Percentiles rank a stretch among this genome's conserved stretches.
Evolutionary conservation across 495 filamentous ascomycete species (phyloP).

Genomic region (Neurospora sp.): DNA sequence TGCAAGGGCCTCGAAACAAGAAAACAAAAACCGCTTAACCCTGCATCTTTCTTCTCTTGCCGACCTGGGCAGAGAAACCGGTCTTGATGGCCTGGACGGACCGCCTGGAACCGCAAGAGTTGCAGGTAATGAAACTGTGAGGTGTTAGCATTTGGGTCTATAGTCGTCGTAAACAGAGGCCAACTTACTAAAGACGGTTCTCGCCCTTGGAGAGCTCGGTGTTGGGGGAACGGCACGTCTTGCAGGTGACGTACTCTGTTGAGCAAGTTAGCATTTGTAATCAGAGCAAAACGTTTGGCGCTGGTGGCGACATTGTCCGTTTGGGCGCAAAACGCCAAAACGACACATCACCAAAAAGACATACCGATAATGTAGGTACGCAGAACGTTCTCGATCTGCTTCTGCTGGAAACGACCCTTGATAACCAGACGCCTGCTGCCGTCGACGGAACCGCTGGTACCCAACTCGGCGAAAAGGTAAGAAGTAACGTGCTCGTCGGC

Average conservation of each 20-base stretch:
- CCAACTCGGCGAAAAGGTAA: constrained; percentile 95
- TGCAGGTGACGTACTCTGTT: constrained; percentile 96
- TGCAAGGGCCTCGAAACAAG: constrained; percentile 1
- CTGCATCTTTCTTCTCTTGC: constrained; percentile 70
- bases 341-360: constrained; percentile 16
- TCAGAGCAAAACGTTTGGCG: neutral
- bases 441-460: constrained; percentile 89
- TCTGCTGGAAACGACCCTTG: constrained; percentile 97
- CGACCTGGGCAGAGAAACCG: constrained; percentile 96
- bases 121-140: constrained; percentile 36
- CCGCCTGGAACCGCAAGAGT: constrained; percentile 78
- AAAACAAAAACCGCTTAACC: constrained; percentile 16
- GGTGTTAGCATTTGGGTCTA: constrained; percentile 28
- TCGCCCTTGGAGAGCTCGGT: constrained; percentile 97
- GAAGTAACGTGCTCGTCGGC: constrained; percentile 93
- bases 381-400: constrained; percentile 93
- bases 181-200: constrained; percentile 59
- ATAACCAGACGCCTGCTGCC: constrained; percentile 89
- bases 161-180: constrained; percentile 52
- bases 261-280: constrained; percentile 3
- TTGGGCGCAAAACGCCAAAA: neutral
- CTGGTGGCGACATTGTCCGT: neutral
- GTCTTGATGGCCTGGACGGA: constrained; percentile 97
- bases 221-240: constrained; percentile 88
- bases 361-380: constrained; percentile 75